Base-by-base conservation (phyloP, 495 filamentous ascomycete species). In the Penicillium robsamsonii region DNA sequence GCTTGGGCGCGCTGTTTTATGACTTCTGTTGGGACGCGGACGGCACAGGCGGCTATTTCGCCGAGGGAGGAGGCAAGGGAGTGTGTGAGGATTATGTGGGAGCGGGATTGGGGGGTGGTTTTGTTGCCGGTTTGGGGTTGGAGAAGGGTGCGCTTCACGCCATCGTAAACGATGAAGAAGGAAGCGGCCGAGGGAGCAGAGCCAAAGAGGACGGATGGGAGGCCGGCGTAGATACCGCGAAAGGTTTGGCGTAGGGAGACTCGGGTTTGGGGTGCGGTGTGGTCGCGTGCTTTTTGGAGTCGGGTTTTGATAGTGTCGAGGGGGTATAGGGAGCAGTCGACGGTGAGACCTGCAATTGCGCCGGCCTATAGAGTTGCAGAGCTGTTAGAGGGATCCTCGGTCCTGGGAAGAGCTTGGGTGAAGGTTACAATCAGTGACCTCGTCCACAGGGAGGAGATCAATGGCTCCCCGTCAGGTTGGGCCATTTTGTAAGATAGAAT, bases 101-200 rank as follows among this genome's bases (percentile, higher is more conserved):
- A 47, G 40, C 70, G 68, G 35, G 76, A 66, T 13, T 65, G 69
- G 6, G 63, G 51, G 31, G 58, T 48, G 53, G 37, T 25, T 15
- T 50, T 35, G 12, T 59, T 31, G 45, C n/a, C 27, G 45, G 45
- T 8, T 4, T 47, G 24, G 1, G 66, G 55, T 6, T 63, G 64
- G 35, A 91, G 74, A 11, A 82, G 63, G 5, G 76, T 62, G 55
- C 75, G 74, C 68, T 97, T 97, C 41, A 87, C 77, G 48, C 82
- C 76, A 68, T 98, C 94, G 76, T 98, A 98, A 54, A 92, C 95
- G 68, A 91, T 89, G 83, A 98, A 98, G 83, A 98, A 98, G 60
- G 96, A 90, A 41, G 94, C 93, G 6, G 94, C 94, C n/a, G 91
- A 92, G 6, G 94, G 94, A 1, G 95, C 95, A 35, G 91, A 96